Base-by-base conservation (phyloP, 164 flowering plant genomes). In the Liquidambar formosana region DNA sequence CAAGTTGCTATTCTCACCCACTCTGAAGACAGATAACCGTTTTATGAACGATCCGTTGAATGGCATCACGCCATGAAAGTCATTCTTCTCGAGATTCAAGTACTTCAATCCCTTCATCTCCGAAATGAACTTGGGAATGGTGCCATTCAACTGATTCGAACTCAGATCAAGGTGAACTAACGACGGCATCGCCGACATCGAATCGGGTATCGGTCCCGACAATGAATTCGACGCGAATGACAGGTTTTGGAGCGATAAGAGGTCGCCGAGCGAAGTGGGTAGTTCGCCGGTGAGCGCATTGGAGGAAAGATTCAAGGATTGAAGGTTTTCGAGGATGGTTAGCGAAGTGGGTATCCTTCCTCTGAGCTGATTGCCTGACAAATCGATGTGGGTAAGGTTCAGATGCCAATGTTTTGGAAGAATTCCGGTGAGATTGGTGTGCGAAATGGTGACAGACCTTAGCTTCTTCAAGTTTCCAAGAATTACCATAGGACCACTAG, bases 91-190 rank as follows among this genome's bases (percentile, higher is more conserved):
- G 0, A 95, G 87, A 83, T 92, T 95, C 76, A 95, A 77, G 78
- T 84, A 82, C 85, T 79, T 88, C 73, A 95, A 66, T 3, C 33
- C 44, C 80, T 82, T 86, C 94, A 92, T 81, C 54, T 79, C 75
- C 0, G 86, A 27, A 10, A 95, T 61, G 77, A 85, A 91, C 61
- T 64, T 72, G 3, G 99, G 99, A 10, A 95, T 77, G 0, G 89
- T 84, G 18, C 99, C 99, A 59, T 91, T 95, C 57, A 95, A 64
- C 85, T 90, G 90, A 63, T 95, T 95, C 0, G 86, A 81, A 72
- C 98, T 84, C 78, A 95, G 85, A 90, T 95, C 99, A 46, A 95
- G 76, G 53, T 88, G 92, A 48, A 71, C 77, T 62, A 92, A 57
- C 0, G 70, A 76, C 0, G 90, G 83, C 10, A 92, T 79, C 4